Evolutionary conservation across 805 yeast genomes (phyloP).

Genomic region (Wickerhamomyces ciferrii): DNA sequence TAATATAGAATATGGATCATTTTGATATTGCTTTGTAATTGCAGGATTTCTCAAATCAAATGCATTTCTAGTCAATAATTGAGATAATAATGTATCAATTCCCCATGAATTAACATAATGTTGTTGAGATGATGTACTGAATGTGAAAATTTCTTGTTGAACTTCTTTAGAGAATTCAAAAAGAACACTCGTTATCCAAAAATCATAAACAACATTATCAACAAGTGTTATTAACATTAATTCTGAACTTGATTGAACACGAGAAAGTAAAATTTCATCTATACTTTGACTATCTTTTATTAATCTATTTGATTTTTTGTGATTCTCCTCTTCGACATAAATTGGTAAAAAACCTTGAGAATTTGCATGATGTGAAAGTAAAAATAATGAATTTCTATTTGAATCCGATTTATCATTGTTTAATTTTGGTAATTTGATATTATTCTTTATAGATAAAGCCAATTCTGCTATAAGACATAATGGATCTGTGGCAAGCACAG

Average conservation of each 20-base stretch:
- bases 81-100: conserved; percentile 9
- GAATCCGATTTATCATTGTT: conserved; percentile 9
- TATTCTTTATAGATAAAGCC: conserved; percentile 39
- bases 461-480: conserved; percentile 43
- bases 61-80: conserved; percentile 25
- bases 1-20: conserved; percentile 2
- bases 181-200: conserved; percentile 35
- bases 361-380: conserved; percentile 44
- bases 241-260: conserved; percentile 27
- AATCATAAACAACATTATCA: conserved; percentile 45
- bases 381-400: conserved; percentile 30
- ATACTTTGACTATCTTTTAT: conserved; percentile 32
- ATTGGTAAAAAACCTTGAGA: conserved; percentile 48
- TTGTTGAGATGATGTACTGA: neutral
- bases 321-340: conserved; percentile 42
- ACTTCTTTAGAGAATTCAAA: conserved; percentile 13
- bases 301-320: conserved; percentile 22
- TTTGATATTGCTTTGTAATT: conserved; percentile 13
- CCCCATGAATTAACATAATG: conserved; percentile 7
- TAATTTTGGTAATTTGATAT: conserved; percentile 34
- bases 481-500: conserved; percentile 52
- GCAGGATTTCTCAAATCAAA: conserved; percentile 33
- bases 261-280: conserved; percentile 29
- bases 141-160: conserved; percentile 20
- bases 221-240: conserved; percentile 33